phyloP scores from a whole-genome alignment of 1,284 basidiomycete species.

The Singerocomus rubriflavus region DNA sequence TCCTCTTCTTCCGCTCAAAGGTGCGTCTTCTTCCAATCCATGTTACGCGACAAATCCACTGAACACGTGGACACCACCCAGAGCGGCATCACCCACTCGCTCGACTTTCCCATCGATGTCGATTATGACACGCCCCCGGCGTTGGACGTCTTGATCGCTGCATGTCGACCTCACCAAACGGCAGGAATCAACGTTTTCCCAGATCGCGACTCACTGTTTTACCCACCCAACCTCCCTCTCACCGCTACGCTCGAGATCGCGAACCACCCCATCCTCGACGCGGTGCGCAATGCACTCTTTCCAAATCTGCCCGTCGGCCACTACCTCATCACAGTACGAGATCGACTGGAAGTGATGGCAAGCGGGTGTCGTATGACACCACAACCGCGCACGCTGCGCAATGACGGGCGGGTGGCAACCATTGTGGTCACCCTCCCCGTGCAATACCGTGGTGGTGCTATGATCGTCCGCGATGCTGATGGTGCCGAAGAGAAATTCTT shows the following conservation, averaged over 20 bases:
- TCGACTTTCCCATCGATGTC: slow-evolving; percentile 78
- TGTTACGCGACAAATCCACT: background rate
- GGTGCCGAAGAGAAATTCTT: slow-evolving; percentile 62
- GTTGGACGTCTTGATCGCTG: slow-evolving; percentile 73
- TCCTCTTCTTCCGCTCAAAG: slow-evolving; percentile 76
- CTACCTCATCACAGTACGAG: slow-evolving; percentile 63
- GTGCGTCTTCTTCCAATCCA: slow-evolving; percentile 36
- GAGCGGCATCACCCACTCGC: slow-evolving; percentile 74
- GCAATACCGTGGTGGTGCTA: slow-evolving; percentile 63
- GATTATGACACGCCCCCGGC: slow-evolving; percentile 71
- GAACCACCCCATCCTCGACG: slow-evolving; percentile 76
- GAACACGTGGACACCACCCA: slow-evolving; percentile 28
- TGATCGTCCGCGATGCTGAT: slow-evolving; percentile 55
- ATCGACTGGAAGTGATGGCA: slow-evolving; percentile 66
- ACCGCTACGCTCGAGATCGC: slow-evolving; percentile 74
- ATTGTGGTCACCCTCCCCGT: slow-evolving; percentile 70
- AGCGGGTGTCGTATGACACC: slow-evolving; percentile 56
- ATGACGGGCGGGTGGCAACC: slow-evolving; percentile 68
- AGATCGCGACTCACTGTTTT: slow-evolving; percentile 66
- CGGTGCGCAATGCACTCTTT: slow-evolving; percentile 66
- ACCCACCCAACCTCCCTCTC: slow-evolving; percentile 66
- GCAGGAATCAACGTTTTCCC: slow-evolving; percentile 52
- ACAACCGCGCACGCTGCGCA: slow-evolving; percentile 50
- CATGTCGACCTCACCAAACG: slow-evolving; percentile 64
- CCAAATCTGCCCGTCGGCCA: slow-evolving; percentile 64